Evolutionary conservation across 805 yeast genomes (phyloP).

Genomic region (Candida silvicultrix): DNA sequence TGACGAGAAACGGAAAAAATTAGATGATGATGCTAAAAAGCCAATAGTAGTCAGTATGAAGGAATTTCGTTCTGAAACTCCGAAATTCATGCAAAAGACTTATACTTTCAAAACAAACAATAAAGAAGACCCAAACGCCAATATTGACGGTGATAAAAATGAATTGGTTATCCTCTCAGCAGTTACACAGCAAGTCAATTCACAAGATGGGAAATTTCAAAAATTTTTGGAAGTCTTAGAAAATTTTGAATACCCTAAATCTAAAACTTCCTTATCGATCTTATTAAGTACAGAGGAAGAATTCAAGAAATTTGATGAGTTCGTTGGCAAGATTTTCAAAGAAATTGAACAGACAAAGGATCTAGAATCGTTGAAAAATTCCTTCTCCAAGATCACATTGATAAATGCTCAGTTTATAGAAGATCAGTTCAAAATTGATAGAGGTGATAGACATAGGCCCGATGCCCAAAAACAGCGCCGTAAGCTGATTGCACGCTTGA

Average conservation of each 20-base stretch:
- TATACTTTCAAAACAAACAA: conserved; percentile 4
- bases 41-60: conserved; percentile 2
- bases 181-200: conserved; percentile 7
- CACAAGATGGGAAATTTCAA: conserved; percentile 3
- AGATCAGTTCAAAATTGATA: conserved; percentile 11
- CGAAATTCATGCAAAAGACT: conserved; percentile 4
- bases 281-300: conserved; percentile 6
- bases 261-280: conserved; percentile 12
- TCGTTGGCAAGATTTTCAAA: conserved; percentile 2
- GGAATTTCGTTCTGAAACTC: background rate
- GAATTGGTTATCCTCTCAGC: conserved; percentile 12
- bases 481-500: conserved; percentile 16
- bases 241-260: conserved; percentile 2
- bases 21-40: background rate
- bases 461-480: conserved; percentile 18
- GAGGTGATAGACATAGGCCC: conserved; percentile 13
- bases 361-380: conserved; percentile 6
- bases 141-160: conserved; percentile 7
- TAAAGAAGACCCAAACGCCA: background rate
- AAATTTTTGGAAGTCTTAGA: conserved; percentile 11
- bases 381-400: conserved; percentile 19
- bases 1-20: background rate
- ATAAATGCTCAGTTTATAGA: conserved; percentile 32
- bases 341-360: background rate
- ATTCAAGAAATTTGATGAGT: conserved; percentile 6